Conservation (phyloP, 805 yeast species). For the Candida montana region DNA sequence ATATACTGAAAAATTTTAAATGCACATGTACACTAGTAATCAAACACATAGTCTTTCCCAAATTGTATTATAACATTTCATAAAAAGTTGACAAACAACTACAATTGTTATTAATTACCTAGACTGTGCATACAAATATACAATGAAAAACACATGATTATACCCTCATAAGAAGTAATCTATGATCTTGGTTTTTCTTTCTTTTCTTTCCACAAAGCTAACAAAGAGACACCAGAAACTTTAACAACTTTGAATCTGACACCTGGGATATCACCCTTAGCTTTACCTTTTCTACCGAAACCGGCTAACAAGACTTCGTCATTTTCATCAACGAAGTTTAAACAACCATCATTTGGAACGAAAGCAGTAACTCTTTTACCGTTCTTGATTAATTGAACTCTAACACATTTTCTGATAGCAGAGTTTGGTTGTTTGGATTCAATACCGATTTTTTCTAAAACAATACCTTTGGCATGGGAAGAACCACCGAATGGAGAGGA, state of each 20-base stretch:
- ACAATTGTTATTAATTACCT: conserved; percentile 7
- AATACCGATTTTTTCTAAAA: conserved; percentile 98
- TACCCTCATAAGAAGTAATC: conserved; percentile 23
- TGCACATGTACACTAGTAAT: neutral
- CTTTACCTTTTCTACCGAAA: conserved; percentile 99
- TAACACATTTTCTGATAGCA: conserved; percentile 99
- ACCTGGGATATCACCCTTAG: conserved; percentile 99
- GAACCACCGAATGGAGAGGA: conserved; percentile 99
- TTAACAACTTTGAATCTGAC: conserved; percentile 99
- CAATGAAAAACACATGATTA: conserved; percentile 16
- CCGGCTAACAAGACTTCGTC: conserved; percentile 99
- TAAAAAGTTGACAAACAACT: no score
- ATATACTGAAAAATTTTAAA: no score
- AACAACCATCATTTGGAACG: conserved; percentile 99
- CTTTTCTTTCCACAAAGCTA: conserved; percentile 99
- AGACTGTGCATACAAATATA: conserved; percentile 26
- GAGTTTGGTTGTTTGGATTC: conserved; percentile 99
- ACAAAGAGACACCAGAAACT: conserved; percentile 99
- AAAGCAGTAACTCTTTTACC: conserved; percentile 99
- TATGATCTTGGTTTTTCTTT: conserved; percentile 99
- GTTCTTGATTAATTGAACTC: conserved; percentile 99
- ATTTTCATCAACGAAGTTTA: conserved; percentile 99
- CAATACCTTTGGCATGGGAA: conserved; percentile 99
- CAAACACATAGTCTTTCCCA: neutral
- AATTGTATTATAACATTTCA: no score